phyloP scores from a whole-genome alignment of 352 stramenopile species.

The Plasmopara halstedii region DNA sequence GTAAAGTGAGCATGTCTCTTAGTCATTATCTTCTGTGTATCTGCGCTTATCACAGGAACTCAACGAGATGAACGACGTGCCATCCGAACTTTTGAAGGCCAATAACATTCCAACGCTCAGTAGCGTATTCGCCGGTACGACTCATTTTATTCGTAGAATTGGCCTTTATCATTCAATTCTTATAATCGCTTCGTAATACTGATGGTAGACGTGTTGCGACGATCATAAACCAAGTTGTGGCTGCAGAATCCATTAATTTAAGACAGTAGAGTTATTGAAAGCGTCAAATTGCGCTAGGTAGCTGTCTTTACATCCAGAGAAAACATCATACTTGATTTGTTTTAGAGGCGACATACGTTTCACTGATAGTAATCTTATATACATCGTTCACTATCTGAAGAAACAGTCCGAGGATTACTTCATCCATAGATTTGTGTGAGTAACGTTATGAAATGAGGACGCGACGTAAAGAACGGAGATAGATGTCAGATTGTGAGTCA shows the following conservation, averaged over 20 bases:
- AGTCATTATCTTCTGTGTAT: constrained; percentile 4
- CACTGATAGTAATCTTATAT: no score
- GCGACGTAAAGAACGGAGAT: no score
- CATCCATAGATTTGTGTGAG: no score
- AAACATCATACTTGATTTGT: constrained; percentile 2
- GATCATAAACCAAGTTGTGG: constrained; percentile 13
- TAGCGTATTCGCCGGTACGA: constrained; percentile 61
- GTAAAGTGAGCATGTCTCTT: neutral
- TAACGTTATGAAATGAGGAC: constrained; percentile 17
- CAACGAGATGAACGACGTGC: constrained; percentile 78
- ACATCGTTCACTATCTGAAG: no score
- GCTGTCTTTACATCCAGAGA: neutral
- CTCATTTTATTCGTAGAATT: neutral
- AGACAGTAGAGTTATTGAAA: constrained; percentile 3
- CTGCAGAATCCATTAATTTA: constrained; percentile 8
- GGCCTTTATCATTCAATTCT: no score
- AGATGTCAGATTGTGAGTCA: no score
- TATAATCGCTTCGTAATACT: no score
- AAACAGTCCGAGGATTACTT: no score
- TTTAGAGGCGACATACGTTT: constrained; percentile 24
- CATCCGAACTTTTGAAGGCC: constrained; percentile 58
- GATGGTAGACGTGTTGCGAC: constrained; percentile 27
- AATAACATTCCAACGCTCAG: constrained; percentile 74
- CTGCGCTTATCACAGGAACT: constrained; percentile 38
- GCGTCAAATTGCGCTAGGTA: constrained; percentile 4